These are phyloP conservation scores for Polyplosphaeria fusca DNA, from an alignment of 495 filamentous ascomycete genomes.

Conservation along the genomic window DNA sequence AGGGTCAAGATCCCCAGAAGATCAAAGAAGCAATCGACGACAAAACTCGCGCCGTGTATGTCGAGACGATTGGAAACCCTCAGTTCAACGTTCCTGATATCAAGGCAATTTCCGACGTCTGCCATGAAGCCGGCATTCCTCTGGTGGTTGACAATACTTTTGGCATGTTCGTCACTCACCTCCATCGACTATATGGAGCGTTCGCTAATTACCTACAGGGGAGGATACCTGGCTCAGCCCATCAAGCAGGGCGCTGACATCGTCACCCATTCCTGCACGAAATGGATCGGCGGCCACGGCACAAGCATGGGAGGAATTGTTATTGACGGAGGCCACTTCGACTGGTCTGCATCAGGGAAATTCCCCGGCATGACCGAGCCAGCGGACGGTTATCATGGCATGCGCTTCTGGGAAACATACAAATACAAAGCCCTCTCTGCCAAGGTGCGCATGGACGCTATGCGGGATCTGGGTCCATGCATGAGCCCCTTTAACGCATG, in stretches of 20 bases:
- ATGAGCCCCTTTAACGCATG: conserved; percentile 45
- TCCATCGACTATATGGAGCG: too few species aligned
- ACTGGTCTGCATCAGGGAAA: conserved; percentile 44
- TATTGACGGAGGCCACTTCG: conserved; percentile 46
- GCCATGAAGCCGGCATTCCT: conserved; percentile 45
- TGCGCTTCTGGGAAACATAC: conserved; percentile 48
- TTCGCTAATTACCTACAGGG: too few species aligned
- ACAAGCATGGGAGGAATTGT: conserved; percentile 47
- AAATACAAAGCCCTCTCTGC: conserved; percentile 41
- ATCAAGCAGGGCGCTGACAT: conserved; percentile 46
- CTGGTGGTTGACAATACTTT: conserved; percentile 47
- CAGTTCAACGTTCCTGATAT: conserved; percentile 46
- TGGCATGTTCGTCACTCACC: too few species aligned
- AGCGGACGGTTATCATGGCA: conserved; percentile 45
- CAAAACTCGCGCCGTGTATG: conserved; percentile 44
- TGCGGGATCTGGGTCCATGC: conserved; percentile 45
- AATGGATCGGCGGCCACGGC: conserved; percentile 48
- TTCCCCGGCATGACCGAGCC: conserved; percentile 46
- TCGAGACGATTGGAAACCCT: conserved; percentile 47
- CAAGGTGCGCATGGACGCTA: conserved; percentile 45
- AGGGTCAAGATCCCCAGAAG: conserved; percentile 40
- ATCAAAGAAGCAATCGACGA: conserved; percentile 44
- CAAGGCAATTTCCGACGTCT: conserved; percentile 42
- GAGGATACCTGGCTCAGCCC: conserved; percentile 43
- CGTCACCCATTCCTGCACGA: conserved; percentile 44